A percentile compares a stretch with the other conserved stretches of the same genome.
Conservation (phyloP, 176 grass and related monocot species). For the Poa pratensis region DNA sequence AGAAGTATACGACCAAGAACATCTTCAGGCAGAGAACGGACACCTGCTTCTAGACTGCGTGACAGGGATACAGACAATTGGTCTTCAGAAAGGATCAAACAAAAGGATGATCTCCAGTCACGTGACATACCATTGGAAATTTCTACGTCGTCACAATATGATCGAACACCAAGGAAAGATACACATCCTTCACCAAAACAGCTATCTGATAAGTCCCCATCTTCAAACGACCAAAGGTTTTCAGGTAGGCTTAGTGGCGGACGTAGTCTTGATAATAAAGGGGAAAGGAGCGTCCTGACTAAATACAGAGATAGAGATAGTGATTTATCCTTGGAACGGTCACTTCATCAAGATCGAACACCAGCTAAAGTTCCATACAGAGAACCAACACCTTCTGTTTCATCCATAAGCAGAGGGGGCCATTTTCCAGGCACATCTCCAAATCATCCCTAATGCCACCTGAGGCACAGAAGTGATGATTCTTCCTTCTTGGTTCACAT, state of each 20-base stretch:
- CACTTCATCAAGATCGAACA: conserved; percentile 59
- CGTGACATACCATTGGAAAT: conserved; percentile 61
- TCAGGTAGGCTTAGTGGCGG: conserved; percentile 64
- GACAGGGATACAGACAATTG: conserved; percentile 65
- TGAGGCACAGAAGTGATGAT: conserved; percentile 66
- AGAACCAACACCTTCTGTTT: conserved; percentile 77
- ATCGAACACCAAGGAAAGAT: conserved; percentile 72
- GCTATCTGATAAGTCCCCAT: conserved; percentile 70
- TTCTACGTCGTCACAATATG: conserved; percentile 58
- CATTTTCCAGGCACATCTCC: conserved; percentile 64
- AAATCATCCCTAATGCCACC: conserved; percentile 62
- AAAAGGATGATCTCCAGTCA: conserved; percentile 68
- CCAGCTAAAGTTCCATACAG: conserved; percentile 58
- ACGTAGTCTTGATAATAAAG: conserved; percentile 66
- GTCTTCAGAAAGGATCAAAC: conserved; percentile 61
- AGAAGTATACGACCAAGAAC: conserved; percentile 65
- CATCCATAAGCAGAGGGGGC: conserved; percentile 66
- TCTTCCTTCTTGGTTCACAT: conserved; percentile 60
- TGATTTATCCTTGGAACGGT: conserved; percentile 58
- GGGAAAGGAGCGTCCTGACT: conserved; percentile 51
- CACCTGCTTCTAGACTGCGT: conserved; percentile 63
- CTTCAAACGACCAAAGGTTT: conserved; percentile 70
- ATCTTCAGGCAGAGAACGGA: conserved; percentile 64
- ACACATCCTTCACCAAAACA: conserved; percentile 67
- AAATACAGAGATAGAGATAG: conserved; percentile 85